phyloP scores from a whole-genome alignment of 2,329 filamentous ascomycete genomes.

The Claviceps paspali region DNA sequence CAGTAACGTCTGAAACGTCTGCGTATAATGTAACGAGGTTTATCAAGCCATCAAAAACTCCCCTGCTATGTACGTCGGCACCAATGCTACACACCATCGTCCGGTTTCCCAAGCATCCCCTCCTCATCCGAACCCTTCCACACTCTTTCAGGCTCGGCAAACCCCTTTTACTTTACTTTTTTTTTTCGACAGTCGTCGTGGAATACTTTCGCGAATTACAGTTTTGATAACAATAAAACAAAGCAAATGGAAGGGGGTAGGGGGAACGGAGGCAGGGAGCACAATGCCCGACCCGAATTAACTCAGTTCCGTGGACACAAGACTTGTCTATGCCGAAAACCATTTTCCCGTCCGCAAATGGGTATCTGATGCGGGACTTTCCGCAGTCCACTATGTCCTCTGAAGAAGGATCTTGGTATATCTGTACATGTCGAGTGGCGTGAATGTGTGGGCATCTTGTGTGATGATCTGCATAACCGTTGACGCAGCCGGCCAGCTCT shows the following conservation, averaged over 20 bases:
- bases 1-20: neutral
- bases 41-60: conserved; percentile 2
- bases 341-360: conserved; percentile 8
- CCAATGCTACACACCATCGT: conserved; percentile 7
- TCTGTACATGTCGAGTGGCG: neutral
- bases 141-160: neutral
- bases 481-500: neutral
- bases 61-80: conserved; percentile 6
- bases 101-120: neutral
- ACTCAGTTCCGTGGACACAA: too few relatives aligned
- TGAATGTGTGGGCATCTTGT: conserved; percentile 7
- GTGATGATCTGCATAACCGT: neutral
- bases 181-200: too few relatives aligned
- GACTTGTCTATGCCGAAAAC: conserved; percentile 21
- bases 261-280: neutral
- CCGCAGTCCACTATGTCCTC: conserved; percentile 1
- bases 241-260: neutral
- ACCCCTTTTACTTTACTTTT: neutral
- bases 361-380: conserved; percentile 1
- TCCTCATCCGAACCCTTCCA: neutral
- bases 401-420: neutral
- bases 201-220: too few relatives aligned
- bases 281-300: conserved; percentile 6
- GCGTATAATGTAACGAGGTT: neutral
- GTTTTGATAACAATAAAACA: neutral